Conservation (phyloP, 148 eudicot genomes). For the Camellia granthamiana region DNA sequence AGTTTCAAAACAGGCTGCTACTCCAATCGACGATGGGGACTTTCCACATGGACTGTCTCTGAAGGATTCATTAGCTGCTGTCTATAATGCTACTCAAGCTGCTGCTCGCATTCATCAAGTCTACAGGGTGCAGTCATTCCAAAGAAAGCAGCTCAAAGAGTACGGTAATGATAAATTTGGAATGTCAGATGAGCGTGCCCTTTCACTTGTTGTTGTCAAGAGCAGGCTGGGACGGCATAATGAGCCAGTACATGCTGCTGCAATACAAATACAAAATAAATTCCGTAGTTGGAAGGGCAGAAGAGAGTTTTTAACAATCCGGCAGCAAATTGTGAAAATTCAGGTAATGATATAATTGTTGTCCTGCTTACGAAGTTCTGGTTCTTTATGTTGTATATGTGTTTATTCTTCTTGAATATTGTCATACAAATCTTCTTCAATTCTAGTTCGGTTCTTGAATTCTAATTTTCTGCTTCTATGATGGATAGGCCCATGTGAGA, state of each 20-base stretch:
- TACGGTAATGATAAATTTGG: conserved; percentile 32
- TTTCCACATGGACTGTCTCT: conserved; percentile 48
- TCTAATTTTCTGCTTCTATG: conserved; percentile 13
- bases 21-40: conserved; percentile 48
- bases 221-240: conserved; percentile 43
- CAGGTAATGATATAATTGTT: conserved; percentile 45
- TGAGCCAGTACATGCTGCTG: conserved; percentile 65
- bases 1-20: conserved; percentile 48
- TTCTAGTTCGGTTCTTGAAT: background rate
- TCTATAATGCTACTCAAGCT: conserved; percentile 85
- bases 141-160: conserved; percentile 56
- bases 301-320: conserved; percentile 55
- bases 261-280: conserved; percentile 66
- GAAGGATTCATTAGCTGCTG: conserved; percentile 84
- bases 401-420: background rate
- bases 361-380: background rate
- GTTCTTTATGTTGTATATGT: background rate
- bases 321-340: conserved; percentile 71
- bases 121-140: conserved; percentile 77
- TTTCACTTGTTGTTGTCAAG: conserved; percentile 54
- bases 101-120: conserved; percentile 88
- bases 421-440: background rate
- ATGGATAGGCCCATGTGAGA: conserved; percentile 72
- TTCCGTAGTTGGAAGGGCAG: conserved; percentile 80
- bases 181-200: conserved; percentile 55